Base-by-base conservation (phyloP, 805 yeast genomes). In the Cyberlindnera nakhonratchasimensis region DNA sequence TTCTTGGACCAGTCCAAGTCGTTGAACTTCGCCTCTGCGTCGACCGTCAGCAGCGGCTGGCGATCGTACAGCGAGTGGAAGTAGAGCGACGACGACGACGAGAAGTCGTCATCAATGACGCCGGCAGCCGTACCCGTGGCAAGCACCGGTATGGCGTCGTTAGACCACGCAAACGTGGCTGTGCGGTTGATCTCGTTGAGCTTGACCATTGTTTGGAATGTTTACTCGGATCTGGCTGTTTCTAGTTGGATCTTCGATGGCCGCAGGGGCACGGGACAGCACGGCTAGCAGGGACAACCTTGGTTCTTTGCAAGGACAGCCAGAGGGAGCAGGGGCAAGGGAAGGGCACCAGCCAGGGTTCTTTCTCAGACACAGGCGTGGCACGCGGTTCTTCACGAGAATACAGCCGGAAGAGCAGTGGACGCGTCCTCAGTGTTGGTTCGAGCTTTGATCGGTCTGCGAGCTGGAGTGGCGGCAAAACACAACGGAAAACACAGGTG, bases 91-190 rank as follows among this genome's bases (percentile, higher is more conserved):
- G 96, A 80, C 22, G 80, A 73, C 17, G 93, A 79, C 30, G 90
- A 80, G 64, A 90, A 90, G 59, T 83, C 80, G 32, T 85, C 86
- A 61, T 88, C 96, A 54, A 93, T 84, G 12, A 96, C 95, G 7
- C 98, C 98, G 0, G 98, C 90, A n/a, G 87, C 85, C 0, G 96
- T 85, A 18, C 96, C 99, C 2, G 96, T 79, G 18, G 89, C 97
- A 51, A 93, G 61, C 40, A 77, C 65, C 14, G 97, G 97, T 47
- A 80, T 66, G 40, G 63, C 62, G 52, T 79, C 86, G 51, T 81
- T 77, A 34, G 96, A 86, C 97, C 98, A 91, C 33, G 98, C 95
- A 67, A 93, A 88, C n/a, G 96, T 82, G 39, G 96, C 90, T 12
- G 96, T 86, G 54, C 88, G 75, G 48, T 78, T 72, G 58, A 87